phyloP scores from a whole-genome alignment of 139 green algal genomes.

The Coccomyxa sp. region DNA sequence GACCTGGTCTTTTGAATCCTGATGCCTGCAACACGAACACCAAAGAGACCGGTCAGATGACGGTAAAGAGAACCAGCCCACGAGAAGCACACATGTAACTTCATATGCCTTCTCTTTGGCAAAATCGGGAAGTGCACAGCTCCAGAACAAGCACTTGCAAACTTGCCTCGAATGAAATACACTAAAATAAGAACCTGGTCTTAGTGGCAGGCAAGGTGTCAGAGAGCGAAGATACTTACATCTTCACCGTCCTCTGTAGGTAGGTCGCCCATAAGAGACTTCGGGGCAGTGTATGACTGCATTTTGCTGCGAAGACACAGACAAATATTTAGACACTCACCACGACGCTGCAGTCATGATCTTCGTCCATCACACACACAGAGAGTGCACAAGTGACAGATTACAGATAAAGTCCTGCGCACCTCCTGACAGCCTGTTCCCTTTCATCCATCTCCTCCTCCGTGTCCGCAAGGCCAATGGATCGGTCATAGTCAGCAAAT shows the following conservation, averaged over 20 bases:
- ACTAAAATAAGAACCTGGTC: neutral
- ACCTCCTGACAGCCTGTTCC: conserved; percentile 38
- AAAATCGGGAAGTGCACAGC: neutral
- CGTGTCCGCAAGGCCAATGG: conserved; percentile 26
- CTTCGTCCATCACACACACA: no score
- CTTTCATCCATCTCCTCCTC: conserved; percentile 55
- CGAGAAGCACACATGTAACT: neutral
- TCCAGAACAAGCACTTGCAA: neutral
- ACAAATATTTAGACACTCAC: no score
- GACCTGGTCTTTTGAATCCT: neutral
- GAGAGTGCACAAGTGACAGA: no score
- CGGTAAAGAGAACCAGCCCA: neutral
- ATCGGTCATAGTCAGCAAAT: conserved; percentile 20
- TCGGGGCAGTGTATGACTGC: conserved; percentile 68
- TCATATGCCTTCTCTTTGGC: neutral
- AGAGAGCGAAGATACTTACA: neutral
- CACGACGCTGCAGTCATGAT: no score
- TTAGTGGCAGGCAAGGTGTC: neutral
- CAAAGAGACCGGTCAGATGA: neutral
- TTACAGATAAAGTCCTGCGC: neutral
- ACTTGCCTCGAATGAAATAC: neutral
- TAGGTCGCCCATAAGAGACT: conserved; percentile 57
- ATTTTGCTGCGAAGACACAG: conserved; percentile 55
- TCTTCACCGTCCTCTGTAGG: conserved; percentile 44
- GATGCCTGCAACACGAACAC: neutral